Evolutionary conservation across 371 early-diverging fungal species (phyloP).

Genomic region (Paraphysoderma sedebokerense): DNA sequence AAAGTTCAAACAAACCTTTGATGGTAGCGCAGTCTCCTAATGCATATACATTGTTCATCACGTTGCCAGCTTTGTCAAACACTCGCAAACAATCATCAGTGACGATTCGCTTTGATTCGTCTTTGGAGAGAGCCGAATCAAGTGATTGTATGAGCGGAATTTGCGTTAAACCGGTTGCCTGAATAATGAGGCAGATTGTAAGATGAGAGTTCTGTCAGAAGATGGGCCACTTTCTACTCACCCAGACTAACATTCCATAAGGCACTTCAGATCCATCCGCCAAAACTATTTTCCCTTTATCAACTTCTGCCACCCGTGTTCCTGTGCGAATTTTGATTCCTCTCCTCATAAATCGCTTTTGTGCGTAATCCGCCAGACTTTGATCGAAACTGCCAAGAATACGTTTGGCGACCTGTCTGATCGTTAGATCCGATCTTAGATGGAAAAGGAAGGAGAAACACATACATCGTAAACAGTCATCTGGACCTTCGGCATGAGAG

Average conservation of each 20-base stretch:
- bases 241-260: slow-evolving; percentile 34
- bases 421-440: too few species aligned
- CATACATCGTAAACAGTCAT: slow-evolving; percentile 58
- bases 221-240: slow-evolving; percentile 11
- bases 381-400: slow-evolving; percentile 69
- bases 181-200: too few species aligned
- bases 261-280: slow-evolving; percentile 23
- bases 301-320: slow-evolving; percentile 46
- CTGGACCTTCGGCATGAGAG: slow-evolving; percentile 33
- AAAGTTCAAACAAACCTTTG: slow-evolving; percentile 18
- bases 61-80: slow-evolving; percentile 34
- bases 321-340: slow-evolving; percentile 53
- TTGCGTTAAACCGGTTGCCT: slow-evolving; percentile 20
- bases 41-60: slow-evolving; percentile 41
- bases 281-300: slow-evolving; percentile 15
- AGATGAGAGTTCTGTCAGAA: too few species aligned
- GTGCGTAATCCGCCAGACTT: slow-evolving; percentile 43
- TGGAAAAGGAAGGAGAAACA: too few species aligned
- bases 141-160: slow-evolving; percentile 15
- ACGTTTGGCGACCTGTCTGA: slow-evolving; percentile 44
- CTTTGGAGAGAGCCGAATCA: slow-evolving; percentile 4
- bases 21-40: slow-evolving; percentile 76
- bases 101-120: slow-evolving; percentile 22
- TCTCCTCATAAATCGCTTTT: slow-evolving; percentile 47
- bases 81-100: slow-evolving; percentile 54